phyloP scores from a whole-genome alignment of 1,139 yeast species.

The Saccharomycopsis phalli region DNA sequence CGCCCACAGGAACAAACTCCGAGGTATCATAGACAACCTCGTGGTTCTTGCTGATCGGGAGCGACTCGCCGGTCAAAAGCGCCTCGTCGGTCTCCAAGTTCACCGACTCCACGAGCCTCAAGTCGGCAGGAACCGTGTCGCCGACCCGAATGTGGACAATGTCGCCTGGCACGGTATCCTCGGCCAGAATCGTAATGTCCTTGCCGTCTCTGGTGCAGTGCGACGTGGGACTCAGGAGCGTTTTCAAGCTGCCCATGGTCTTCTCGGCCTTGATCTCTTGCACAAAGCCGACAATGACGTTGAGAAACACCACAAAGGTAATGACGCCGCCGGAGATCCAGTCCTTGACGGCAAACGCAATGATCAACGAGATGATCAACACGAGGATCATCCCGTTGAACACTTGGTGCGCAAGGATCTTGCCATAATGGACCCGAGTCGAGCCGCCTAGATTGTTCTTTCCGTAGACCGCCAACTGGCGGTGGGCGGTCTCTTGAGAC shows the following conservation, averaged over 20 bases:
- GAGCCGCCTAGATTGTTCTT: slow-evolving; percentile 56
- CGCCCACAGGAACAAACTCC: slow-evolving; percentile 55
- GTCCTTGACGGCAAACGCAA: slow-evolving; percentile 66
- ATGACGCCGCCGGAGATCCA: slow-evolving; percentile 84
- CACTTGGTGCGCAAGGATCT: slow-evolving; percentile 58
- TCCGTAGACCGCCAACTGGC: slow-evolving; percentile 37
- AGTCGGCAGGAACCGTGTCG: slow-evolving; percentile 74
- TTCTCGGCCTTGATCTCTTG: slow-evolving; percentile 72
- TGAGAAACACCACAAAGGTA: slow-evolving; percentile 58
- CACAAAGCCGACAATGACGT: slow-evolving; percentile 59
- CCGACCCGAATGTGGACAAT: slow-evolving; percentile 59
- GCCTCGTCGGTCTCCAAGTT: slow-evolving; percentile 81
- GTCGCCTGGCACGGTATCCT: slow-evolving; percentile 75
- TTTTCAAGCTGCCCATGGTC: slow-evolving; percentile 69
- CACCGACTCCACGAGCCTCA: slow-evolving; percentile 49
- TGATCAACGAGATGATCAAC: slow-evolving; percentile 62
- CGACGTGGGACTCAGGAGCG: slow-evolving; percentile 67
- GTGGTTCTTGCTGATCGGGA: slow-evolving; percentile 58
- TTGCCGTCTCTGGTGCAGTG: slow-evolving; percentile 47
- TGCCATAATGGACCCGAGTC: slow-evolving; percentile 44
- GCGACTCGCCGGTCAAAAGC: slow-evolving; percentile 69
- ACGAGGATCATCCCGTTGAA: slow-evolving; percentile 79
- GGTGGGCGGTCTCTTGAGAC: slow-evolving; percentile 30
- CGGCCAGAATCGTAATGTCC: slow-evolving; percentile 51
- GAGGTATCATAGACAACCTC: slow-evolving; percentile 35